phyloP scores from a whole-genome alignment of 1,284 basidiomycete genomes.

The Cryptococcus sp. region DNA sequence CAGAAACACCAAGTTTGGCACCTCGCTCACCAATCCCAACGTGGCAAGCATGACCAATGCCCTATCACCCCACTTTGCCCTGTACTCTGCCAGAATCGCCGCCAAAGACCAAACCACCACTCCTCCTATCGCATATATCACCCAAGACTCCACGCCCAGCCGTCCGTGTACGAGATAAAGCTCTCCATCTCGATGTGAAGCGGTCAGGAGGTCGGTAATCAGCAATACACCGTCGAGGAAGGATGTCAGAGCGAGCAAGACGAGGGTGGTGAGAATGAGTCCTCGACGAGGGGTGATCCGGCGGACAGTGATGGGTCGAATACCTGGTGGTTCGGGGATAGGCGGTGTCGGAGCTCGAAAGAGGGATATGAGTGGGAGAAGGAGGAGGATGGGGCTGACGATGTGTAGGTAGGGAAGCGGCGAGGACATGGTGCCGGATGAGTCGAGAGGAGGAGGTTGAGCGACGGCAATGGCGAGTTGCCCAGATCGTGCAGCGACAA shows the following conservation, averaged over 20 bases:
- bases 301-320: slow-evolving; percentile 36
- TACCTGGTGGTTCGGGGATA: slow-evolving; percentile 18
- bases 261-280: slow-evolving; percentile 28
- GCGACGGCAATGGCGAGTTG: too few relatives aligned
- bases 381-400: slow-evolving; percentile 26
- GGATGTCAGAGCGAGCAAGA: slow-evolving; percentile 23
- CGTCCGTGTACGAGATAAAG: neutral
- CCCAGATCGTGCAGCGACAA: too few relatives aligned
- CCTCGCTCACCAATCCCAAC: slow-evolving; percentile 29
- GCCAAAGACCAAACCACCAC: slow-evolving; percentile 29
- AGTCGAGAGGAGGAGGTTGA: too few relatives aligned
- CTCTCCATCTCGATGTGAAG: slow-evolving; percentile 4
- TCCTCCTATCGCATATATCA: slow-evolving; percentile 30
- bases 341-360: slow-evolving; percentile 12
- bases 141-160: slow-evolving; percentile 14
- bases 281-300: slow-evolving; percentile 34
- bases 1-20: slow-evolving; percentile 33
- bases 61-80: slow-evolving; percentile 30
- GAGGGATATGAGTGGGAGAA: slow-evolving; percentile 29
- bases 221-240: slow-evolving; percentile 26
- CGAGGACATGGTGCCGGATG: slow-evolving; percentile 7
- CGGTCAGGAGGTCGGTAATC: slow-evolving; percentile 22
- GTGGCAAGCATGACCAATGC: slow-evolving; percentile 23
- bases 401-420: slow-evolving; percentile 23
- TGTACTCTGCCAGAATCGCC: slow-evolving; percentile 29